phyloP scores from a whole-genome alignment of 1,139 yeast species.

The Nakaseomyces sp. region DNA sequence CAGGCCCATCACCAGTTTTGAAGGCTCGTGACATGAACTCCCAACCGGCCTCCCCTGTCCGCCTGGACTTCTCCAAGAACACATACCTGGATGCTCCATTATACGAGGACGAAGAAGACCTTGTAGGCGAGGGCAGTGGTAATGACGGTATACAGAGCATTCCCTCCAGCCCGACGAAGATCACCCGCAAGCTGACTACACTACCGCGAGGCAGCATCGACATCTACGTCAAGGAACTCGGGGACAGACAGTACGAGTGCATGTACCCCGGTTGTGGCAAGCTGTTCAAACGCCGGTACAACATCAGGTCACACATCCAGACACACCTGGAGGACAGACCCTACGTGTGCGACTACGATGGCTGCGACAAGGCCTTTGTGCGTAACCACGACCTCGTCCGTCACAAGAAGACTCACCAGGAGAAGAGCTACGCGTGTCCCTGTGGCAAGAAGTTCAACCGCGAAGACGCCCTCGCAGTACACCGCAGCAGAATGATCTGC shows the following conservation, averaged over 20 bases:
- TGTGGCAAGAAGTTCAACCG: slow-evolving; percentile 92
- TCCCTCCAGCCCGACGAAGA: slow-evolving; percentile 25
- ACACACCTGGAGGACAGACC: slow-evolving; percentile 95
- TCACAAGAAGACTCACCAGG: slow-evolving; percentile 81
- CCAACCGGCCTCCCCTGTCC: slow-evolving; percentile 5
- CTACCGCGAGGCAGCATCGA: slow-evolving; percentile 89
- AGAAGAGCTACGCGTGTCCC: slow-evolving; percentile 65
- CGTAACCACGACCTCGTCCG: slow-evolving; percentile 90
- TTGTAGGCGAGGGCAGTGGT: neutral
- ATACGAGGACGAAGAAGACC: neutral
- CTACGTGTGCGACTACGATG: slow-evolving; percentile 51
- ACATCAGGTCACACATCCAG: slow-evolving; percentile 93
- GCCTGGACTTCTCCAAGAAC: neutral
- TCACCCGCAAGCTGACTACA: slow-evolving; percentile 46
- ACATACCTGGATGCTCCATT: slow-evolving; percentile 1
- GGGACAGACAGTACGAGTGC: slow-evolving; percentile 59
- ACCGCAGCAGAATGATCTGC: slow-evolving; percentile 71
- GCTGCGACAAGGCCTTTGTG: slow-evolving; percentile 62
- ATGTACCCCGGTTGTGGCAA: slow-evolving; percentile 74
- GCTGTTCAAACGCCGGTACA: slow-evolving; percentile 78
- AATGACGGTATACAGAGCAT: neutral
- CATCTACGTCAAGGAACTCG: slow-evolving; percentile 56
- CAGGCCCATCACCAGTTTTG: slow-evolving; percentile 2
- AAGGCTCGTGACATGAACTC: slow-evolving; percentile 2
- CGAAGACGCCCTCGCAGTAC: slow-evolving; percentile 80